phyloP scores from a whole-genome alignment of 2,329 filamentous ascomycete genomes.

The Aspergillus quadricinctus region DNA sequence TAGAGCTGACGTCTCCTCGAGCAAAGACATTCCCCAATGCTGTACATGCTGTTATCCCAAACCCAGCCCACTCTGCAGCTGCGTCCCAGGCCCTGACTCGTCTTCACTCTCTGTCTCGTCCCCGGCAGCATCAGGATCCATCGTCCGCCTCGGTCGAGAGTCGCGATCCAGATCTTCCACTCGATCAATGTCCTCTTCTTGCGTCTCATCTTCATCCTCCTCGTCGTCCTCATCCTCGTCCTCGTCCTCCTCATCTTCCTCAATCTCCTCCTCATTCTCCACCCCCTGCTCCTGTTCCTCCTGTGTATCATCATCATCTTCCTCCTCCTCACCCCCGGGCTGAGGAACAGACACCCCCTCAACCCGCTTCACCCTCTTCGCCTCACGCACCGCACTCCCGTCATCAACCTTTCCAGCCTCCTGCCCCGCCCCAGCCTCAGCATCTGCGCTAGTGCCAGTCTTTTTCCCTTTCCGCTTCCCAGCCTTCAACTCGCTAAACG shows the following conservation, averaged over 20 bases:
- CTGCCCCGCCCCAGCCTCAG: conserved; percentile 13
- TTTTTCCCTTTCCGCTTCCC: conserved; percentile 45
- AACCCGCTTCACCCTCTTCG: conserved; percentile 16
- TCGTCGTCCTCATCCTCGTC: conserved; percentile 17
- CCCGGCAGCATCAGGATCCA: conserved; percentile 28
- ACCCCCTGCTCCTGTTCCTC: conserved; percentile 23
- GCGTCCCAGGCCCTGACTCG: conserved; percentile 24
- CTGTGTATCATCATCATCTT: conserved; percentile 23
- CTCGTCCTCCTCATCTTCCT: conserved; percentile 21
- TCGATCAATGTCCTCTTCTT: conserved; percentile 31
- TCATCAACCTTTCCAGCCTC: conserved; percentile 21
- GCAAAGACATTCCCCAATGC: background rate
- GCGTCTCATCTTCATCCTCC: conserved; percentile 17
- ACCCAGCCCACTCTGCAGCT: conserved; percentile 29
- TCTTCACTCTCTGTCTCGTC: conserved; percentile 32
- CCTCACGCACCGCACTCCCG: conserved; percentile 14
- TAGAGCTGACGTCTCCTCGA: background rate
- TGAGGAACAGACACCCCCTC: conserved; percentile 21
- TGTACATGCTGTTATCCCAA: conserved; percentile 13
- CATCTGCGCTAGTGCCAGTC: conserved; percentile 22
- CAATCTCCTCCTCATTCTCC: conserved; percentile 22
- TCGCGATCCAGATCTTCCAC: conserved; percentile 36
- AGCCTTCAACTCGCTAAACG: conserved; percentile 42
- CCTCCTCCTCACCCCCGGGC: conserved; percentile 18
- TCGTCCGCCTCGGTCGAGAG: conserved; percentile 16